phyloP scores from a whole-genome alignment of 306 rosid species.

The Vigna angularis region DNA sequence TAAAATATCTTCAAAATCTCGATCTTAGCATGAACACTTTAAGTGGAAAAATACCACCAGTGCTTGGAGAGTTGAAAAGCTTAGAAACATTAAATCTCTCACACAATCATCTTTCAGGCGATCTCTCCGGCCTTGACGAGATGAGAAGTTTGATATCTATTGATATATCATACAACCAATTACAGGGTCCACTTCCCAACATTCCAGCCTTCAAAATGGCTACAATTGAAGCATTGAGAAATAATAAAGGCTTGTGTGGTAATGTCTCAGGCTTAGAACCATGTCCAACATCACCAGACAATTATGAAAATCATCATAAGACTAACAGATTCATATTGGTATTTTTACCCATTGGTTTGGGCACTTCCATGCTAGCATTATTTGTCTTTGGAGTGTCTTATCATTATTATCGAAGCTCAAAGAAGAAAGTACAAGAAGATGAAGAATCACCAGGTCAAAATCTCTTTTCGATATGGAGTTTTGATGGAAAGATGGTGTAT shows the following conservation, averaged over 20 bases:
- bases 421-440: not conserved
- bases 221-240: slow-evolving; percentile 7
- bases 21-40: slow-evolving; percentile 52
- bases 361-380: not conserved
- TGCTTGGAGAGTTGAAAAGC: slow-evolving; percentile 31
- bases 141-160: slow-evolving; percentile 46
- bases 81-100: slow-evolving; percentile 53
- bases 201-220: slow-evolving; percentile 8
- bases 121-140: slow-evolving; percentile 35
- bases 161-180: slow-evolving; percentile 47
- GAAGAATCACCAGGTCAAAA: not conserved
- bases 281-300: slow-evolving; percentile 4
- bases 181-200: slow-evolving; percentile 36
- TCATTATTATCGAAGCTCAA: not conserved
- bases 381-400: not conserved
- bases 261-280: slow-evolving; percentile 22
- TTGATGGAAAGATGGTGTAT: not conserved
- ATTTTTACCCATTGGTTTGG: not conserved
- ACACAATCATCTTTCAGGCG: slow-evolving; percentile 48
- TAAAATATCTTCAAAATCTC: slow-evolving; percentile 37
- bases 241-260: slow-evolving; percentile 36
- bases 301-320: not conserved
- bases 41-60: slow-evolving; percentile 32
- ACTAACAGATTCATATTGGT: slow-evolving; percentile 1
- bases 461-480: slow-evolving; percentile 38